phyloP scores from a whole-genome alignment of 2,329 filamentous ascomycete genomes.

The Fusarium algeriense region DNA sequence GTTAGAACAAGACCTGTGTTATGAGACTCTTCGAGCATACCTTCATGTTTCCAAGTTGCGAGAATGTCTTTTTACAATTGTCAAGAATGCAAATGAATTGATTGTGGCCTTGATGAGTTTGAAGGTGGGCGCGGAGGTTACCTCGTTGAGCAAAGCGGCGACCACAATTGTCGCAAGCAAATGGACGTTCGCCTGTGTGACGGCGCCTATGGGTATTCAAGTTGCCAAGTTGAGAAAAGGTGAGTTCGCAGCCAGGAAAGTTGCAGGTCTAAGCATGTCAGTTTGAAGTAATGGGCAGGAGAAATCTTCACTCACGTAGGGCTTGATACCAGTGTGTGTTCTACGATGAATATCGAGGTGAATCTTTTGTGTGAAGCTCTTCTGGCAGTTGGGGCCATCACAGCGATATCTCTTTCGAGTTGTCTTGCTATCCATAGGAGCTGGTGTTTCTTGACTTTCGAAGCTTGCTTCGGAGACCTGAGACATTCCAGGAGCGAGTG shows the following conservation, averaged over 20 bases:
- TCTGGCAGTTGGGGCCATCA: conserved; percentile 77
- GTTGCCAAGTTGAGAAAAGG: conserved; percentile 91
- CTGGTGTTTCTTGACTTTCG: conserved; percentile 39
- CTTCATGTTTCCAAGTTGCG: conserved; percentile 92
- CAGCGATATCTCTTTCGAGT: conserved; percentile 77
- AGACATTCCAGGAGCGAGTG: conserved; percentile 43
- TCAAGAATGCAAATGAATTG: conserved; percentile 86
- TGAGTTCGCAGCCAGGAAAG: conserved; percentile 77
- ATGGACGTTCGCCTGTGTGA: conserved; percentile 89
- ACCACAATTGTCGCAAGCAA: conserved; percentile 80
- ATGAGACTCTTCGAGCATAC: conserved; percentile 55
- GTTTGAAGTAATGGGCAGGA: neutral
- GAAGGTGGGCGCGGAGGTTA: conserved; percentile 87
- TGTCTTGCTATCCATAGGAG: conserved; percentile 44
- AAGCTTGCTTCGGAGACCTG: conserved; percentile 36
- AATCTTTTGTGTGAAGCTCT: conserved; percentile 90
- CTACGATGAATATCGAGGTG: conserved; percentile 91
- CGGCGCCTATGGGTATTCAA: conserved; percentile 91
- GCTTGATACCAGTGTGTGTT: conserved; percentile 89
- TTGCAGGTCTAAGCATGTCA: conserved; percentile 69
- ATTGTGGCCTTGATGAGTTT: conserved; percentile 82
- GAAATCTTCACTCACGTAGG: conserved; percentile 75
- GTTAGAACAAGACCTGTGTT: conserved; percentile 7
- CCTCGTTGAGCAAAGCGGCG: conserved; percentile 88
- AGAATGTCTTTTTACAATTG: conserved; percentile 87